Conservation (phyloP, 2,329 filamentous ascomycete genomes). For the Ophiostoma sp. region DNA sequence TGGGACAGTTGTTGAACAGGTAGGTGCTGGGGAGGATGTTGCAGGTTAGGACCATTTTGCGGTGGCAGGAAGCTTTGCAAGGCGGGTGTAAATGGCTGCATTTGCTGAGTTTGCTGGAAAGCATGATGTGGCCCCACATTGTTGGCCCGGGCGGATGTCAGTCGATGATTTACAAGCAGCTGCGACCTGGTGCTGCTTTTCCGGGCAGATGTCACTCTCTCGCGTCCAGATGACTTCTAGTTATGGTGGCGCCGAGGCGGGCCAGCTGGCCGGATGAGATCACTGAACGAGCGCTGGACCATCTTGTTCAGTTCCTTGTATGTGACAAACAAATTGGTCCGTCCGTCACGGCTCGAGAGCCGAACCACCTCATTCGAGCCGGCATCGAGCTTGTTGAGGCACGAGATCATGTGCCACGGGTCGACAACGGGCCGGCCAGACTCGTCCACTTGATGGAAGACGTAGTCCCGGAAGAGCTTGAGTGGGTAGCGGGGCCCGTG, state of each 20-base stretch:
- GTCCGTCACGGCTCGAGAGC: conserved; percentile 84
- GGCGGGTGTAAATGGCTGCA: not conserved
- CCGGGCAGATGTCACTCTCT: not conserved
- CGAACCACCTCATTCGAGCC: conserved; percentile 84
- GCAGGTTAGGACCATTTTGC: not conserved
- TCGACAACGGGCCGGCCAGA: conserved; percentile 82
- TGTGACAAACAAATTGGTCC: conserved; percentile 82
- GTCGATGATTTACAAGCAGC: not conserved
- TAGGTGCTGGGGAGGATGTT: not conserved
- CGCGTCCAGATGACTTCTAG: conserved; percentile 11
- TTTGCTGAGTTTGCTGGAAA: not conserved
- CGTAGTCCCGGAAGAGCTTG: conserved; percentile 94
- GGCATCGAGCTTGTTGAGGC: conserved; percentile 89
- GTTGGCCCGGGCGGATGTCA: not conserved
- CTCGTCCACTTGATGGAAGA: conserved; percentile 92
- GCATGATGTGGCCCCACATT: not conserved
- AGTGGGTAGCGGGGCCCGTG: conserved; percentile 89
- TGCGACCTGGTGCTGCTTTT: not conserved
- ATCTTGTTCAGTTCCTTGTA: conserved; percentile 84
- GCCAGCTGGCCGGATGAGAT: conserved; percentile 44
- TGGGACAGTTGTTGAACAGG: not conserved
- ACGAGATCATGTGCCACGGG: conserved; percentile 81
- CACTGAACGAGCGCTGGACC: conserved; percentile 57
- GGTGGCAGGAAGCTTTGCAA: not conserved
- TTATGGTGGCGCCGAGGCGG: conserved; percentile 23